Percentiles rank a stretch among this genome's conserved stretches.
phyloP scores from a whole-genome alignment of 768 basidiomycete species.

The Mrakia hoshinonis region DNA sequence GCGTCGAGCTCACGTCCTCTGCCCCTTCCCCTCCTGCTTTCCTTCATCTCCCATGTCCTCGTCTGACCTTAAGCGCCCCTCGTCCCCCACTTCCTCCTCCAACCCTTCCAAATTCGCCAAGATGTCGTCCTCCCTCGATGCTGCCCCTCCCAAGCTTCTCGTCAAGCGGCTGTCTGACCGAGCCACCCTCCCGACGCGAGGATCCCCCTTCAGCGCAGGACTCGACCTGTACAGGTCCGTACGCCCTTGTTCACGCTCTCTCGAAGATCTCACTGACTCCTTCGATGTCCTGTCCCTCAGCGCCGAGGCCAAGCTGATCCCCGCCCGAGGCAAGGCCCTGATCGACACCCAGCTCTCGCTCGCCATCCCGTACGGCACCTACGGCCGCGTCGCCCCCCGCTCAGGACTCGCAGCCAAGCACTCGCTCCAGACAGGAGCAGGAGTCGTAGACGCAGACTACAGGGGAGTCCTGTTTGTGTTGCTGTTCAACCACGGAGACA shows the following conservation, averaged over 20 bases:
- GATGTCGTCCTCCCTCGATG: neutral
- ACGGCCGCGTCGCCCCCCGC: constrained; percentile 92
- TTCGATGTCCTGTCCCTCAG: constrained; percentile 42
- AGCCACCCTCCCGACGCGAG: constrained; percentile 76
- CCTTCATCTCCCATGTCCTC: too few species aligned
- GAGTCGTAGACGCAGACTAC: constrained; percentile 95
- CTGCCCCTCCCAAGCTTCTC: constrained; percentile 46
- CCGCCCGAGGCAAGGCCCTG: constrained; percentile 83
- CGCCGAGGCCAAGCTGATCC: constrained; percentile 73
- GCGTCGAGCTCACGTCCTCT: too few species aligned
- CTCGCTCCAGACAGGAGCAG: constrained; percentile 96
- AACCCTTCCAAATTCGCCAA: neutral
- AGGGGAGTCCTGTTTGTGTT: constrained; percentile 83
- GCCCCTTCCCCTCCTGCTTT: too few species aligned
- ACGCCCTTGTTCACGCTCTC: neutral
- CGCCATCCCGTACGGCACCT: constrained; percentile 85
- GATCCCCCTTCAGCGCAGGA: constrained; percentile 77
- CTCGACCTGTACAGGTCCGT: constrained; percentile 84
- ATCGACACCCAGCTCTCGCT: constrained; percentile 86
- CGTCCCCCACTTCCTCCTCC: neutral
- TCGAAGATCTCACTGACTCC: too few species aligned
- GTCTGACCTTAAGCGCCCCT: too few species aligned
- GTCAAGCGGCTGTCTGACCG: constrained; percentile 77
- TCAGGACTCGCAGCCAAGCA: constrained; percentile 94
- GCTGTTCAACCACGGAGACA: constrained; percentile 82